These are phyloP conservation scores for Artomyces pyxidatus DNA, from an alignment of 768 basidiomycete genomes.

Conservation along the genomic window DNA sequence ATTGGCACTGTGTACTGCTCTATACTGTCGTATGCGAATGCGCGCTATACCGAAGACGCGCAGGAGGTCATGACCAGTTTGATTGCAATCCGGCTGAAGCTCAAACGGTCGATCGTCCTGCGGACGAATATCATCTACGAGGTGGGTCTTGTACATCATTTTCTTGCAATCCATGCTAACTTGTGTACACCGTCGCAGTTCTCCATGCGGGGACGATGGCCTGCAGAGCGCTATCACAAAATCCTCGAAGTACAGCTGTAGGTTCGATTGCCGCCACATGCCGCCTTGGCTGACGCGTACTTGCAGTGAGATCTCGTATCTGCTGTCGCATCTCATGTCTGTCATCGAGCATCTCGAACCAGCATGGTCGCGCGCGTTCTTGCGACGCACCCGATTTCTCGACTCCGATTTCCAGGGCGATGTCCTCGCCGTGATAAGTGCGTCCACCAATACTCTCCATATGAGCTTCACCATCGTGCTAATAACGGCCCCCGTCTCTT, in stretches of 20 bases:
- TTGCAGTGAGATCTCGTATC: constrained; percentile 55
- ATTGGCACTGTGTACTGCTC: constrained; percentile 70
- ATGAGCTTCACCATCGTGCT: constrained; percentile 24
- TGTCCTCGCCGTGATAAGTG: constrained; percentile 73
- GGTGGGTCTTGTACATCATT: constrained; percentile 28
- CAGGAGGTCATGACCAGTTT: constrained; percentile 53
- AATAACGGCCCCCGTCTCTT: no score
- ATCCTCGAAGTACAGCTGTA: constrained; percentile 64
- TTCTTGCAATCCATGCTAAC: neutral
- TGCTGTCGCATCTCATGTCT: constrained; percentile 67
- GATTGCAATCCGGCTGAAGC: constrained; percentile 68
- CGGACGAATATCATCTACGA: constrained; percentile 59
- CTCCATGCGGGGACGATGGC: constrained; percentile 73
- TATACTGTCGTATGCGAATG: constrained; percentile 63
- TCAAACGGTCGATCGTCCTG: constrained; percentile 51
- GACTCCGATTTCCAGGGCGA: constrained; percentile 83
- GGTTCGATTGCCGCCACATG: constrained; percentile 14
- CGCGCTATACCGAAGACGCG: constrained; percentile 40
- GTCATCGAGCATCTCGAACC: constrained; percentile 66
- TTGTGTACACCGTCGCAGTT: constrained; percentile 35
- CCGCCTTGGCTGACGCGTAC: constrained; percentile 5
- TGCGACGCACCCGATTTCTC: constrained; percentile 64
- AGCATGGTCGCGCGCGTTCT: constrained; percentile 69
- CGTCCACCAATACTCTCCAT: constrained; percentile 14
- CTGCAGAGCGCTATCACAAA: constrained; percentile 64